phyloP scores from a whole-genome alignment of 768 basidiomycete genomes.

The Russula virescens region DNA sequence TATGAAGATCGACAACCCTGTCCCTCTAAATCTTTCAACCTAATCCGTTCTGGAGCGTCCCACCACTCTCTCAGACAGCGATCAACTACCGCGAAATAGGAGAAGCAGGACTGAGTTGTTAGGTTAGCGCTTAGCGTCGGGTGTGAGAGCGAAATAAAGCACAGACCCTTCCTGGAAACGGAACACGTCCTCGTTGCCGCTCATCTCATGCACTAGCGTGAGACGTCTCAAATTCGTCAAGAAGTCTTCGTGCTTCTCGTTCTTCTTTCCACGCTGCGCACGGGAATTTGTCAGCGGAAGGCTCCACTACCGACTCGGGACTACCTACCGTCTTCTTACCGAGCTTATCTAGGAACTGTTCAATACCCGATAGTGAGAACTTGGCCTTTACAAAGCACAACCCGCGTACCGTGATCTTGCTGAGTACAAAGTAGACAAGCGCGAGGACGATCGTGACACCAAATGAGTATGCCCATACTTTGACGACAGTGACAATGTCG shows the following conservation, averaged over 20 bases:
- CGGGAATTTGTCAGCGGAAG: neutral
- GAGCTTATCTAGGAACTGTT: slow-evolving; percentile 35
- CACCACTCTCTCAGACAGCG: neutral
- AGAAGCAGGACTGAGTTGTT: neutral
- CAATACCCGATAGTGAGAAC: neutral
- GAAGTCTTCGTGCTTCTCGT: slow-evolving; percentile 37
- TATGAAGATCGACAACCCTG: no score
- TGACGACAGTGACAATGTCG: slow-evolving; percentile 39
- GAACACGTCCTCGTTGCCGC: slow-evolving; percentile 24
- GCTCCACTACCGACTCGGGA: neutral
- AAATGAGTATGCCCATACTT: slow-evolving; percentile 38
- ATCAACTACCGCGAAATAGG: neutral
- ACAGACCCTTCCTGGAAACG: slow-evolving; percentile 23
- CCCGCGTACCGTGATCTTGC: slow-evolving; percentile 29
- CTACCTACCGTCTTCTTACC: slow-evolving; percentile 30
- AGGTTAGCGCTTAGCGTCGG: neutral
- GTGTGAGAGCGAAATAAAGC: neutral
- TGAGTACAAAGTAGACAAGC: slow-evolving; percentile 36
- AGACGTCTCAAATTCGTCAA: slow-evolving; percentile 36
- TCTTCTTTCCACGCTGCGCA: slow-evolving; percentile 31
- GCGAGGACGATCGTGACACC: slow-evolving; percentile 36
- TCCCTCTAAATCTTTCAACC: no score
- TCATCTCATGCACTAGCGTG: slow-evolving; percentile 38
- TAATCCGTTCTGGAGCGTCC: no score
- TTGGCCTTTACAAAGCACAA: neutral